These are phyloP conservation scores for Salix purpurea DNA, from an alignment of 345 rosid species.

Conservation along the genomic window DNA sequence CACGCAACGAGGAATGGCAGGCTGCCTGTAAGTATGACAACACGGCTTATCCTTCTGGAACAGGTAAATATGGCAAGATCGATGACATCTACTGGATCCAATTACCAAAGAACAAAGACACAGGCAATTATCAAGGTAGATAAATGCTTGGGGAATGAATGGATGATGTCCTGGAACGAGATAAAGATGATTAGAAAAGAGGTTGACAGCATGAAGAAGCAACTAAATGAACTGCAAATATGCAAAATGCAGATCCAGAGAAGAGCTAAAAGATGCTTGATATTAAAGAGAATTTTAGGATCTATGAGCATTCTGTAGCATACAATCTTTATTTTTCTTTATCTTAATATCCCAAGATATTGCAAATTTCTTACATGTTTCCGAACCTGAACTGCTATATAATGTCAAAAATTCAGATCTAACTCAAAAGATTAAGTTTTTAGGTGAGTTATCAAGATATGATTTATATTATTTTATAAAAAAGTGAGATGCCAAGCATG, in stretches of 20 bases:
- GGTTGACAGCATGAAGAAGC: constrained; percentile 47
- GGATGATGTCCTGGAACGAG: constrained; percentile 27
- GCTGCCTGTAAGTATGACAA: constrained; percentile 30
- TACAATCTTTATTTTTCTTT: background rate
- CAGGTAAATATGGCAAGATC: constrained; percentile 42
- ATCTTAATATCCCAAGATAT: background rate
- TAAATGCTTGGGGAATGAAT: constrained; percentile 17
- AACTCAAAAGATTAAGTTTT: no score
- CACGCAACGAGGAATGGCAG: constrained; percentile 42
- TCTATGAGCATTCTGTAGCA: background rate
- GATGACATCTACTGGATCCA: constrained; percentile 22
- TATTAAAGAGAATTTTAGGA: background rate
- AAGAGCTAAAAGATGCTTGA: constrained; percentile 28
- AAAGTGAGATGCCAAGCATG: no score
- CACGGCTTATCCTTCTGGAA: constrained; percentile 37
- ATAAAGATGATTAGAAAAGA: constrained; percentile 45
- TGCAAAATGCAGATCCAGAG: constrained; percentile 45
- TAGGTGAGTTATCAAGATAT: no score
- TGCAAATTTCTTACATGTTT: no score
- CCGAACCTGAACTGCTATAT: no score
- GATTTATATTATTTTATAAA: no score
- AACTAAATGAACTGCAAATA: constrained; percentile 42
- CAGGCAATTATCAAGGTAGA: constrained; percentile 25
- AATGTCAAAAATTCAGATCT: no score
- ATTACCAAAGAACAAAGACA: constrained; percentile 29